Evolutionary conservation across 495 filamentous ascomycete species (phyloP).

Genomic region (Halenospora varia): DNA sequence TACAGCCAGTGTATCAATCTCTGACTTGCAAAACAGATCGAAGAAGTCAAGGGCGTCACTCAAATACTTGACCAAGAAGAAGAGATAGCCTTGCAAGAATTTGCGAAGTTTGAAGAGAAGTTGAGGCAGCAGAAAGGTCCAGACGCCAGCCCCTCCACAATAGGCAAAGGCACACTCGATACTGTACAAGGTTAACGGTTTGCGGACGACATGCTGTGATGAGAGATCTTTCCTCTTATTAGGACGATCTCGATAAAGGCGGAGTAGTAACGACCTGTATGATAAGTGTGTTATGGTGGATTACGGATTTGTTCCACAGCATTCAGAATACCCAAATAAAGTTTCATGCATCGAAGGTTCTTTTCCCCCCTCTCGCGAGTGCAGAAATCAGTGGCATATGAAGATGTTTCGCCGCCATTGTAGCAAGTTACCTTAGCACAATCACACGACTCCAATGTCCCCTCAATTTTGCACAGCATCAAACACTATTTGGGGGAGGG

Average conservation of each 20-base stretch:
- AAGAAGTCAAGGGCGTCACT: conserved; percentile 89
- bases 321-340: conserved; percentile 19
- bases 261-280: too few species aligned
- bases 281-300: not conserved
- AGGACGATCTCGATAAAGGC: too few species aligned
- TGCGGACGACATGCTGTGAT: not conserved
- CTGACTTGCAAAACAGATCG: conserved; percentile 56
- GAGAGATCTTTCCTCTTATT: not conserved
- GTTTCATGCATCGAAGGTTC: conserved; percentile 6
- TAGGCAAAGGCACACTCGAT: conserved; percentile 65
- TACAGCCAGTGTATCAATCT: not conserved
- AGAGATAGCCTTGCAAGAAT: conserved; percentile 83
- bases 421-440: too few species aligned
- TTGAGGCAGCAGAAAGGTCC: conserved; percentile 68
- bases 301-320: conserved; percentile 12
- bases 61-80: conserved; percentile 92
- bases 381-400: too few species aligned
- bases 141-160: conserved; percentile 47
- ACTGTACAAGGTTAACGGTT: conserved; percentile 42
- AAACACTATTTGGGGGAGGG: too few species aligned
- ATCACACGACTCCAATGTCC: too few species aligned
- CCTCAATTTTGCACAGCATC: too few species aligned
- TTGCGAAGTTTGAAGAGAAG: conserved; percentile 96
- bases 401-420: too few species aligned
- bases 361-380: conserved; percentile 3